These are phyloP conservation scores for Rhizophagus prolifer DNA, from an alignment of 192 early-diverging fungal genomes.

Conservation along the genomic window DNA sequence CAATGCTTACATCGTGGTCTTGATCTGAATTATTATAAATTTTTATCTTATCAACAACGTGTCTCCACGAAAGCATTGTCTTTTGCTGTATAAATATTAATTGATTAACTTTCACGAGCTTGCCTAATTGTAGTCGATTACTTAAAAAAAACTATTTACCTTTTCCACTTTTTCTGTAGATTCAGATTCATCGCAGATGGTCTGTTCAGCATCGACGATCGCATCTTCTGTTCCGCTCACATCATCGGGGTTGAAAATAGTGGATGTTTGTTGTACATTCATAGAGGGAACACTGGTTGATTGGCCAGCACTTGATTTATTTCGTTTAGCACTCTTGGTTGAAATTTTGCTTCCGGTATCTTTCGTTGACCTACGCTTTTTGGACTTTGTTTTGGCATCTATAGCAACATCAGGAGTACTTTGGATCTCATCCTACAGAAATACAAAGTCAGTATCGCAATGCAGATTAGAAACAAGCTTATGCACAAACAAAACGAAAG, in stretches of 20 bases:
- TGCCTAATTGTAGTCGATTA: slow-evolving; percentile 18
- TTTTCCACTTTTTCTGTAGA: no score
- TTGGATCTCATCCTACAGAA: slow-evolving; percentile 9
- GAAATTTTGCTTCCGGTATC: slow-evolving; percentile 16
- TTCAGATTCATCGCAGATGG: no score
- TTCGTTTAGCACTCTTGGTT: neutral
- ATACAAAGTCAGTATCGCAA: slow-evolving; percentile 3
- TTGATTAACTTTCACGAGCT: slow-evolving; percentile 15
- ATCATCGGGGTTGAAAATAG: no score
- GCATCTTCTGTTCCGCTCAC: neutral
- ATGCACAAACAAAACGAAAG: slow-evolving; percentile 12
- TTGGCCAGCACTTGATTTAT: slow-evolving; percentile 23
- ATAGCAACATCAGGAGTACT: neutral
- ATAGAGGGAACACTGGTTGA: slow-evolving; percentile 20
- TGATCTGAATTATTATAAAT: slow-evolving; percentile 9
- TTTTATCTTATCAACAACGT: slow-evolving; percentile 17
- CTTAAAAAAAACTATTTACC: no score
- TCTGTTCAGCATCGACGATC: no score
- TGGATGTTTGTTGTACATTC: no score
- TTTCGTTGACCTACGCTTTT: slow-evolving; percentile 12
- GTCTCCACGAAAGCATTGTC: slow-evolving; percentile 13
- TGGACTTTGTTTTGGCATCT: neutral
- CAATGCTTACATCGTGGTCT: slow-evolving; percentile 17
- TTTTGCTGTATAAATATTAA: slow-evolving; percentile 12
- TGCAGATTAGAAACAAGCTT: slow-evolving; percentile 17